Evolutionary conservation across 352 stramenopile species (phyloP).

Genomic region (Phytophthora sp.): DNA sequence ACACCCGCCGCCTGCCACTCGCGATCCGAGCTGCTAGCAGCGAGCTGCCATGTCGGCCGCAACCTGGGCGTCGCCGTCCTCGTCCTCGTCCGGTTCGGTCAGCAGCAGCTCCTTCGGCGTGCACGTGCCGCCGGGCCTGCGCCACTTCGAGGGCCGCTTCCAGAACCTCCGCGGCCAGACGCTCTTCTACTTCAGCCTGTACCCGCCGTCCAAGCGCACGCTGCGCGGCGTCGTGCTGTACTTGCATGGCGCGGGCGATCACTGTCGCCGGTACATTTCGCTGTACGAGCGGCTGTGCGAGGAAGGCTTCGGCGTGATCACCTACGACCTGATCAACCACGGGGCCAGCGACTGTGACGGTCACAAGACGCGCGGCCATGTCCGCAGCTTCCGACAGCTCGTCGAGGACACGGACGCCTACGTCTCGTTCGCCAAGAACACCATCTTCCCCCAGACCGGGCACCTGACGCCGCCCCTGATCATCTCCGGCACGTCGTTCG

Average conservation of each 20-base stretch:
- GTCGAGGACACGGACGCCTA: constrained; percentile 53
- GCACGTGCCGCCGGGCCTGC: constrained; percentile 34
- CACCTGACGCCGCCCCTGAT: constrained; percentile 34
- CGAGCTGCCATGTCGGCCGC: constrained; percentile 5
- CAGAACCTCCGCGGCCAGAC: constrained; percentile 37
- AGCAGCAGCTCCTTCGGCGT: constrained; percentile 17
- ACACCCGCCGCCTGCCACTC: neutral
- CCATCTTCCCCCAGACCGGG: constrained; percentile 29
- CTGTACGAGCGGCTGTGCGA: constrained; percentile 50
- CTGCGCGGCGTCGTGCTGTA: constrained; percentile 51
- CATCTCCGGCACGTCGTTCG: constrained; percentile 66
- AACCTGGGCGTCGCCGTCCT: constrained; percentile 11
- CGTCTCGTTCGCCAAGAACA: constrained; percentile 40
- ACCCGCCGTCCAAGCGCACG: constrained; percentile 15
- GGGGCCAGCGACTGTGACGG: constrained; percentile 44
- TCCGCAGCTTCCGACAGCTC: constrained; percentile 43
- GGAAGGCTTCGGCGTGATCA: constrained; percentile 42
- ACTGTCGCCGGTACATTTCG: constrained; percentile 46
- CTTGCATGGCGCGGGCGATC: constrained; percentile 48
- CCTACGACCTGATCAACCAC: constrained; percentile 52
- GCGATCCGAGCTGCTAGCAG: neutral
- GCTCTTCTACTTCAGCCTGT: constrained; percentile 48
- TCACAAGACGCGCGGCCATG: constrained; percentile 38
- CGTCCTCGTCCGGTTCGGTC: constrained; percentile 13
- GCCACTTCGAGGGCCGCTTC: constrained; percentile 37